Evolutionary conservation across 345 rosid species (phyloP).

Genomic region (Garcia nutans): DNA sequence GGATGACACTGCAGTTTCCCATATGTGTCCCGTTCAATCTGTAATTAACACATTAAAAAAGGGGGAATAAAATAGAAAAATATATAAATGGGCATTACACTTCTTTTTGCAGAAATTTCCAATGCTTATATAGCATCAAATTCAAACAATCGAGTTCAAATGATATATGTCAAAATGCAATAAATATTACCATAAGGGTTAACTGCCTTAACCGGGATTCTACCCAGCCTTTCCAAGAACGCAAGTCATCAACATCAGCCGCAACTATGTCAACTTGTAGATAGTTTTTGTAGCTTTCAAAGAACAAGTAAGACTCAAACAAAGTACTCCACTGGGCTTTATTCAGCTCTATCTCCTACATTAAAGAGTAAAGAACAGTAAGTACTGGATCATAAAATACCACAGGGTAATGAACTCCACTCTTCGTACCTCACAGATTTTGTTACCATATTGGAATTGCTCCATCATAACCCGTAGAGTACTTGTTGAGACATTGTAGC

Average conservation of each 20-base stretch:
- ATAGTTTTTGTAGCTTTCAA: constrained; percentile 66
- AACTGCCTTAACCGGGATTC: constrained; percentile 71
- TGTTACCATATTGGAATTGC: constrained; percentile 65
- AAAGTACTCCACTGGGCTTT: constrained; percentile 56
- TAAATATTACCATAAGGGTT: constrained; percentile 51
- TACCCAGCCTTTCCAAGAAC: constrained; percentile 77
- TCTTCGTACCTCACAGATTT: constrained; percentile 51
- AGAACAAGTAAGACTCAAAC: constrained; percentile 65
- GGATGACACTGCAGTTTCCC: constrained; percentile 78
- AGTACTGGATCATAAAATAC: constrained; percentile 4
- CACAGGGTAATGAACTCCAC: not conserved
- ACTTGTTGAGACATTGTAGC: constrained; percentile 70
- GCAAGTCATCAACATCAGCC: constrained; percentile 57
- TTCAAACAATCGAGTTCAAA: not conserved
- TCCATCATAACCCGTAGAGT: constrained; percentile 72
- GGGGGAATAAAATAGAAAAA: constrained; percentile 9
- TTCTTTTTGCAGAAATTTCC: not conserved
- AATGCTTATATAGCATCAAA: not conserved
- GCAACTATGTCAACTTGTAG: constrained; percentile 66
- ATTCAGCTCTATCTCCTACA: constrained; percentile 60
- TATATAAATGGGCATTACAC: not conserved
- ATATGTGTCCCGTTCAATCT: constrained; percentile 66
- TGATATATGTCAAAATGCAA: constrained; percentile 9
- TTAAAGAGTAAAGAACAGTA: constrained; percentile 13
- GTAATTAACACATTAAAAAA: constrained; percentile 18